Base-by-base conservation (phyloP, 352 stramenopile genomes). In the Salisapilia sapeloensis region DNA sequence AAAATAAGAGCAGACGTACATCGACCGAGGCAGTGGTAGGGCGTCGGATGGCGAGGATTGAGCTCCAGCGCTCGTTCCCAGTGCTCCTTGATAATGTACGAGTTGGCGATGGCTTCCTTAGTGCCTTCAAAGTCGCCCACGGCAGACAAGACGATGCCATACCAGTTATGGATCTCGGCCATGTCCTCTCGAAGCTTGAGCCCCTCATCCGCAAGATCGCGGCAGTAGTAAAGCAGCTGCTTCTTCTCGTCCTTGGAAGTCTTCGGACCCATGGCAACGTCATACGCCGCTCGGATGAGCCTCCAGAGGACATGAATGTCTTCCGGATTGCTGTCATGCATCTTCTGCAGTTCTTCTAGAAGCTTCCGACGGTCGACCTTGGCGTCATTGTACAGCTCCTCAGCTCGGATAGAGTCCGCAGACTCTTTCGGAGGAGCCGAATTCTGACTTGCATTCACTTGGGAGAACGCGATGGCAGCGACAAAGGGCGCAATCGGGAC, bases 71-170 rank as follows among this genome's bases (percentile, higher is more conserved):
- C 70, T 38, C 66, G 79, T 39, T 83, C 66, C 63, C 64, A 89
- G 53, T 83, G 66, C 30, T 50, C 54, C 40, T 82, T 82, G 55
- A 91, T 82, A 20, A 56, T 57, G 48, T 60, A 78, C 38, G 76
- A 84, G 49, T 86, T 89, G 43, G 72, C 56, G 34, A 91, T 75
- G 22, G 66, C 58, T 11, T 69, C 70, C 43, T 91, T 89, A 37
- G 72, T 82, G 48, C 72, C 75, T 63, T 87, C 72, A 42, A 84
- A 84, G 50, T 87, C 70, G 13, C 75, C 75, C 33, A 91, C 61
- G 17, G 66, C 72, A 22, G 72, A 87, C 32, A 87, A 35, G 19
- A 87, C 82, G 44, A 91, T 83, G 35, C 75, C 75, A 27, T 43
- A 75, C 75, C 75, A 91, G 47, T 84, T 87, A 53, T 91, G 71